Conservation (phyloP, 2,329 filamentous ascomycete genomes). For the Apiospora marii region DNA sequence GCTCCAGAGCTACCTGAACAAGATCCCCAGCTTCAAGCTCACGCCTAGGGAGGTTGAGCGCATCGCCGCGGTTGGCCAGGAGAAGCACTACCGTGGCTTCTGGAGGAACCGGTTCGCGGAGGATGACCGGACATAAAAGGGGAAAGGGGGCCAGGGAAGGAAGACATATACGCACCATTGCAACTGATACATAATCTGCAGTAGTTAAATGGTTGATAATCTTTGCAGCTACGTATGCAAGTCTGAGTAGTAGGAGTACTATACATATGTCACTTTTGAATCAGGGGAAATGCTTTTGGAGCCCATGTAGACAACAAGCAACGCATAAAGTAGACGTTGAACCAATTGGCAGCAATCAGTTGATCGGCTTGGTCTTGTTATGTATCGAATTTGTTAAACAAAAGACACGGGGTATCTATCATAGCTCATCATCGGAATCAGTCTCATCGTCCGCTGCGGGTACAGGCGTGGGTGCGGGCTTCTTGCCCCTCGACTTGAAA, state of each 20-base stretch:
- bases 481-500: constrained; percentile 49
- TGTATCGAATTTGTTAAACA: neutral
- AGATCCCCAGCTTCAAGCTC: constrained; percentile 63
- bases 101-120: constrained; percentile 61
- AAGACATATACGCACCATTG: neutral
- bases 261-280: neutral
- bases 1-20: constrained; percentile 62
- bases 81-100: constrained; percentile 69
- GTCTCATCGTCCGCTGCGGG: constrained; percentile 53
- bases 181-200: no score
- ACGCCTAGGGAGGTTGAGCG: constrained; percentile 64
- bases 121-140: constrained; percentile 53
- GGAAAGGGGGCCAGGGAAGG: neutral
- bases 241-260: neutral
- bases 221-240: neutral
- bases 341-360: constrained; percentile 7
- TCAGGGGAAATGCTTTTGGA: neutral
- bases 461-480: constrained; percentile 37
- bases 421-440: constrained; percentile 65
- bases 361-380: neutral
- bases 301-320: neutral
- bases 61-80: constrained; percentile 61
- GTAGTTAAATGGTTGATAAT: neutral
- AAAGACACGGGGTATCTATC: constrained; percentile 30
- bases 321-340: neutral